Evolutionary conservation across 169 alveolate genomes (phyloP), one percentile per base, ranked within the genome.

Genomic region (Eimeria falciformis): DNA sequence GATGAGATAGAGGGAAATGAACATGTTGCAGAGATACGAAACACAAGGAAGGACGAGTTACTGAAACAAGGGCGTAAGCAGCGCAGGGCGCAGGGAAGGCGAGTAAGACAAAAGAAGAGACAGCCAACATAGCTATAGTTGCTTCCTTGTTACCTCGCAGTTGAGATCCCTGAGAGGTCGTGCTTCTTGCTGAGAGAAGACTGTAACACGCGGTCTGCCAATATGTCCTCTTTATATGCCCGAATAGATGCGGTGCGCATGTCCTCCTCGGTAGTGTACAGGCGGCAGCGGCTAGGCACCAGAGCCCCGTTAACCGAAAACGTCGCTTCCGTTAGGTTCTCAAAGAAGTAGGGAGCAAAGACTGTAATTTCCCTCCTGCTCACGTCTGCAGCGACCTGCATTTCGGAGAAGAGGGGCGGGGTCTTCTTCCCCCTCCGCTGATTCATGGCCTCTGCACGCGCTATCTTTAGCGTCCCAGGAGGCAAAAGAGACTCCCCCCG

Each of bases 181-280:
- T 93, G 93, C 33, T 90, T 92, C 12, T 91, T 89, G 86, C 95
- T 93, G 65, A 94, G 94, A 29, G 93, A 82, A 33, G 95, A 93
- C n/a, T 94, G 94, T 25, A 94, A 84, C n/a, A 92, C 90, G 75
- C 92, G 90, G 82, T 94, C 93, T 66, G 93, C 83, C 12, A 73
- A 69, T 46, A 75, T n/a, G 83, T 94, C 96, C 47, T 83, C 92
- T 27, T 93, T 93, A 84, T 91, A 94, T 12, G 94, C 94, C 66
- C 93, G 92, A 29, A 94, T 83, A 46, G 91, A 68, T 18, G 93
- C 85, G 47, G 88, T 65, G 53, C 93, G 93, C 33, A 95, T 95
- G 21, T 95, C 96, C 66, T 95, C 96, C 43, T 95, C 96, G 6
- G 95, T 93, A 81, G 94, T 86, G 79, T 95, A 95, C 45, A 95